Percentiles rank a stretch among this genome's conserved stretches.
These are phyloP conservation scores for Amanita molliuscula DNA, from an alignment of 768 basidiomycete species.

Conservation along the genomic window DNA sequence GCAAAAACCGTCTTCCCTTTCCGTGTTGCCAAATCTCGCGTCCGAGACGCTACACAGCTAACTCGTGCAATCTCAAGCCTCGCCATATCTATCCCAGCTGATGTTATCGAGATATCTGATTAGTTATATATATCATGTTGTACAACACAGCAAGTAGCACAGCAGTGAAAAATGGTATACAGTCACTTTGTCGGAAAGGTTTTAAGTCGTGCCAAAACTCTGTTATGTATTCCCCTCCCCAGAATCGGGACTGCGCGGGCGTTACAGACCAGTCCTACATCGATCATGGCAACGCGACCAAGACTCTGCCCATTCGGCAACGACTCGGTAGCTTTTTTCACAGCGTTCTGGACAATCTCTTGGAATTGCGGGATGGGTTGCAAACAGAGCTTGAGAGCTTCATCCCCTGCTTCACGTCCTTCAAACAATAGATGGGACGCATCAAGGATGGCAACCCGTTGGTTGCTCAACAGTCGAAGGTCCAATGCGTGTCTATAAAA, in stretches of 20 bases:
- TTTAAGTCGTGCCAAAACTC: constrained; percentile 24
- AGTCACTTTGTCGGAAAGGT: not conserved
- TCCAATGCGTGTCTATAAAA: constrained; percentile 61
- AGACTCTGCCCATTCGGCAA: constrained; percentile 2
- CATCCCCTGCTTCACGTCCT: constrained; percentile 9
- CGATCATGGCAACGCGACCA: constrained; percentile 43
- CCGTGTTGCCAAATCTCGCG: not conserved
- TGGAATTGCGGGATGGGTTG: constrained; percentile 53
- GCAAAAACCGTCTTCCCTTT: not conserved
- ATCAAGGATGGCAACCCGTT: constrained; percentile 65
- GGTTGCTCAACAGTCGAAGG: constrained; percentile 60
- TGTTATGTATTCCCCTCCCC: constrained; percentile 38
- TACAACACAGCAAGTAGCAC: not conserved
- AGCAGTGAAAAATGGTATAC: not conserved
- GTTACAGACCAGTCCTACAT: constrained; percentile 56
- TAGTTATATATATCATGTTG: constrained; percentile 3
- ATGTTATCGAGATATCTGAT: constrained; percentile 16
- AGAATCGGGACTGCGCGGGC: constrained; percentile 34
- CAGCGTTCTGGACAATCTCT: constrained; percentile 36
- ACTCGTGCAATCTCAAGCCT: constrained; percentile 12
- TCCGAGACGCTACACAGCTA: constrained; percentile 5
- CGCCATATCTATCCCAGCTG: constrained; percentile 6
- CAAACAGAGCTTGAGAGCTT: constrained; percentile 23
- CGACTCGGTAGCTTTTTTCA: constrained; percentile 23
- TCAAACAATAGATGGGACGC: constrained; percentile 53